Evolutionary conservation across 495 filamentous ascomycete genomes (phyloP), one percentile per base, ranked within the genome.

Genomic region (Penicillium dipodomyicola): DNA sequence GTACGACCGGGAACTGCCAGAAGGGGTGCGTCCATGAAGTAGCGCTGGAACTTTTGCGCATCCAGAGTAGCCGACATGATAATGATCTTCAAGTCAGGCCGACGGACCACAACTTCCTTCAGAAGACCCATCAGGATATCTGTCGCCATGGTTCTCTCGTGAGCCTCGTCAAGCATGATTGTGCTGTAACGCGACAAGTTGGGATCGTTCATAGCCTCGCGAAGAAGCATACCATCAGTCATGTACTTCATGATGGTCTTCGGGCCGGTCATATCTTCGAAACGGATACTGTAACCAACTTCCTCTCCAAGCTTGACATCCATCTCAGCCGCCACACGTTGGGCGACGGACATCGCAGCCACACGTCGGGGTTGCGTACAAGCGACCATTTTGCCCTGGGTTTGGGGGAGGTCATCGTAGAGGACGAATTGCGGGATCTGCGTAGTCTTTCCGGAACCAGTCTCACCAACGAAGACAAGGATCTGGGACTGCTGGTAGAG

Each of bases 51-150:
- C 69, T 97, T 99, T 68, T 95, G 87, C 1, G 95, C 92, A 75
- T 99, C 95, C 41, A 97, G 80, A 30, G 93, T 97, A 46, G 93
- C 93, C 63, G 92, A 96, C 93, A 97, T 97, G 82, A 97, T 92
- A 59, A 97, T 91, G 60, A 97, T 88, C 76, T 97, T 97, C 58
- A 97, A 69, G 67, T 97, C 93, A 5, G 88, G 83, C 52, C 93
- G 79, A 64, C 92, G 83, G 57, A 72, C 57, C 11, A 89, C 86
- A 19, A 97, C 84, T 63, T 93, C 86, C 73, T 97, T 97, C 50
- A 97, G 75, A 51, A 97, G 81, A 49, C 89, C 93, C 93, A 97
- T 97, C 39, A 97, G 77, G 49, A 96, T 92, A 77, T 97, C 93
- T 17, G 93, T 97, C 19, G 93, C 90, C 55, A 97, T 82, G 0